Evolutionary conservation across 768 basidiomycete genomes (phyloP).

Genomic region (Hemileccinum impolitum): DNA sequence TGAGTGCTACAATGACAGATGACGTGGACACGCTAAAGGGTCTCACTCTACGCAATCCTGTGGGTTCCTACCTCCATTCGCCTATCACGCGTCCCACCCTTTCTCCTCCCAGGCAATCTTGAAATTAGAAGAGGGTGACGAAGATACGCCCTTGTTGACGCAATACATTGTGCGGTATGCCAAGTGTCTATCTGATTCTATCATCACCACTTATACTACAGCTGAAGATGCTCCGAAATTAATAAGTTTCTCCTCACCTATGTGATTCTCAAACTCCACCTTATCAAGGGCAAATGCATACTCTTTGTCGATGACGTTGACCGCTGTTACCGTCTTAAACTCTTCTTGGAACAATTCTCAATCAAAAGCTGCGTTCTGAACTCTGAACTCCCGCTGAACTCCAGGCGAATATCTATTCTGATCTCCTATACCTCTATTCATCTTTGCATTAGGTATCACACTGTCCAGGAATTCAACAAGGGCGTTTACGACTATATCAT

Average conservation of each 20-base stretch:
- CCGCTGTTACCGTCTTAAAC: slow-evolving; percentile 89
- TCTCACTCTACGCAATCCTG: slow-evolving; percentile 81
- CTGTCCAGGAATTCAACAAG: slow-evolving; percentile 97
- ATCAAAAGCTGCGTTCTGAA: slow-evolving; percentile 96
- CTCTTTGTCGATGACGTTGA: slow-evolving; percentile 97
- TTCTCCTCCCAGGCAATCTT: slow-evolving; percentile 63
- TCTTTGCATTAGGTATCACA: slow-evolving; percentile 66
- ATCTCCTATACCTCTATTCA: slow-evolving; percentile 1
- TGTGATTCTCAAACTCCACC: slow-evolving; percentile 93
- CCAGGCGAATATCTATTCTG: slow-evolving; percentile 47
- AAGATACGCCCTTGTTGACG: slow-evolving; percentile 73
- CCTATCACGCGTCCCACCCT: not conserved
- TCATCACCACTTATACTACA: not conserved
- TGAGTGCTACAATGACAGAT: slow-evolving; percentile 97
- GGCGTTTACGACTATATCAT: slow-evolving; percentile 99
- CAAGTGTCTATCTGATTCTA: not conserved
- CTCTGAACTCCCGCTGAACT: slow-evolving; percentile 92
- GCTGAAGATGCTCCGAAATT: slow-evolving; percentile 75
- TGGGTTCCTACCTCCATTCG: slow-evolving; percentile 35
- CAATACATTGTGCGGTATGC: slow-evolving; percentile 80
- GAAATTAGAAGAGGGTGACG: slow-evolving; percentile 83
- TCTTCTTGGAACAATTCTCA: slow-evolving; percentile 98
- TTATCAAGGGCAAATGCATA: slow-evolving; percentile 94
- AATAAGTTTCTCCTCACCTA: slow-evolving; percentile 98
- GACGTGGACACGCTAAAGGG: slow-evolving; percentile 93